Conservation (phyloP, 2,329 filamentous ascomycete genomes). For the Rhynchosporium agropyri region DNA sequence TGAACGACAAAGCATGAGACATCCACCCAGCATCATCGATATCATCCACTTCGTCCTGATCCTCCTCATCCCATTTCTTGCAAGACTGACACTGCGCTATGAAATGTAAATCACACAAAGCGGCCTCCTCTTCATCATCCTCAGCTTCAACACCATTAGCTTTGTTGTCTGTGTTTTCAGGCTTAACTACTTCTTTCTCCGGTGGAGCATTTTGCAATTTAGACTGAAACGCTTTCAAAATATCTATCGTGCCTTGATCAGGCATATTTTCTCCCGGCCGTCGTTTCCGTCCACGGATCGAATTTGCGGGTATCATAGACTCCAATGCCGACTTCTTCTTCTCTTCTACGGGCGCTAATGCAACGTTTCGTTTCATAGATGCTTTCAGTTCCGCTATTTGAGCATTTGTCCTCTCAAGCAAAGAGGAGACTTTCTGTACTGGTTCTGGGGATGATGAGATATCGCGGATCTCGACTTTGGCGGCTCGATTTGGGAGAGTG, state of each 20-base stretch:
- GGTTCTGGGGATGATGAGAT: constrained; percentile 45
- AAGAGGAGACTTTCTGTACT: constrained; percentile 44
- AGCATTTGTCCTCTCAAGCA: constrained; percentile 72
- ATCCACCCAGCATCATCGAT: constrained; percentile 77
- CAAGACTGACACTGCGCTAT: constrained; percentile 95
- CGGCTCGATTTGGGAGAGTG: constrained; percentile 36
- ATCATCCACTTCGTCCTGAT: constrained; percentile 55
- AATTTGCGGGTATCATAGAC: constrained; percentile 72
- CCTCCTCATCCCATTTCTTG: constrained; percentile 70
- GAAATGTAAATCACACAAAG: constrained; percentile 90
- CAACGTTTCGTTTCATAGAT: constrained; percentile 72
- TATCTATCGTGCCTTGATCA: constrained; percentile 66
- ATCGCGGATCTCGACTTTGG: constrained; percentile 41
- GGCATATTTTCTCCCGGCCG: constrained; percentile 58
- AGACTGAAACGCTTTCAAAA: constrained; percentile 78
- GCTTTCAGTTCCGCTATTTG: constrained; percentile 81
- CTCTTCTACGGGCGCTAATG: constrained; percentile 54
- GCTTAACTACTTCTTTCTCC: constrained; percentile 44
- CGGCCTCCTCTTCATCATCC: constrained; percentile 66
- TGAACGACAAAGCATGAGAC: constrained; percentile 81
- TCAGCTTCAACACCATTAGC: constrained; percentile 40
- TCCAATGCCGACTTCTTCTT: constrained; percentile 70
- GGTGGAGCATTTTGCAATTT: constrained; percentile 64
- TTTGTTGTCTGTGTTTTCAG: constrained; percentile 32
- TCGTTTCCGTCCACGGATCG: constrained; percentile 71